A percentile compares a stretch with the other conserved stretches of the same genome.
These are phyloP conservation scores for Roridomyces roridus DNA, from an alignment of 768 basidiomycete species.

Conservation along the genomic window DNA sequence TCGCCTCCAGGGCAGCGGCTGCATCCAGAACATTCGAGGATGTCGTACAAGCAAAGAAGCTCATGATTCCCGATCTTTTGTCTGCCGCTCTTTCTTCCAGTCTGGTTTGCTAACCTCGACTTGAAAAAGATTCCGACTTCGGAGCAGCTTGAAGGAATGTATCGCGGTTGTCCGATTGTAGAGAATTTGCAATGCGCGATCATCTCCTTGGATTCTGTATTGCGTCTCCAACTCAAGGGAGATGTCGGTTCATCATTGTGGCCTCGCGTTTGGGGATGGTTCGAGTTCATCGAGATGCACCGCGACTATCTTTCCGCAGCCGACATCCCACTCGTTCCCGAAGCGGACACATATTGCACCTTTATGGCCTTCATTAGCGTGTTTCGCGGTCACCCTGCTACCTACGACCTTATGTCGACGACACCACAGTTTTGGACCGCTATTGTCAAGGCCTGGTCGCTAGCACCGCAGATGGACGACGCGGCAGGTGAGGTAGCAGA, in stretches of 20 bases:
- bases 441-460: neutral
- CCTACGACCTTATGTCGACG: neutral
- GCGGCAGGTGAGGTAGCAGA: too few species aligned
- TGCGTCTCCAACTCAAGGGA: neutral
- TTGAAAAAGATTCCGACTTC: neutral
- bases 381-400: neutral
- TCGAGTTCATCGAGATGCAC: neutral
- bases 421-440: too few species aligned
- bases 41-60: too few species aligned
- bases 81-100: too few species aligned
- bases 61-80: too few species aligned
- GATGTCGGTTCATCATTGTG: neutral
- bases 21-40: too few species aligned
- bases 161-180: neutral
- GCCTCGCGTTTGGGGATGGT: neutral
- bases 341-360: neutral
- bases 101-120: neutral
- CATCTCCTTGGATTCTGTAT: neutral
- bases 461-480: neutral
- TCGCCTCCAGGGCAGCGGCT: too few species aligned
- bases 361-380: neutral
- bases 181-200: neutral
- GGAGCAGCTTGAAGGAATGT: neutral
- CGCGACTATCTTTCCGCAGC: neutral
- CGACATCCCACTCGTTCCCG: neutral